phyloP scores from a whole-genome alignment of 2,329 filamentous ascomycete species.

The Curvularia sp. region DNA sequence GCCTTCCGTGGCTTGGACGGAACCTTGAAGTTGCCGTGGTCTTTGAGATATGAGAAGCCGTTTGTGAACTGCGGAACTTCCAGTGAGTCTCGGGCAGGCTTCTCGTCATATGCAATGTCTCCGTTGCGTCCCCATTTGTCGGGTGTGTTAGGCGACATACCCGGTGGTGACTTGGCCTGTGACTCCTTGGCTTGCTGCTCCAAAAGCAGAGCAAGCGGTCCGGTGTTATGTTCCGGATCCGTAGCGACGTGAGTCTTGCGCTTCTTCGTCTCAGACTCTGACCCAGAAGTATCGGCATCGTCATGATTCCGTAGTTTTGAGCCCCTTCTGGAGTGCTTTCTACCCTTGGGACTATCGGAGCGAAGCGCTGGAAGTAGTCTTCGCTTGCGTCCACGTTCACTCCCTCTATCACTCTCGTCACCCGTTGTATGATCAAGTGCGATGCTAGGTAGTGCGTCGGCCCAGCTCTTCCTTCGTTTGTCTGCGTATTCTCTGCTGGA shows the following conservation, averaged over 20 bases:
- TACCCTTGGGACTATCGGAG: constrained; percentile 43
- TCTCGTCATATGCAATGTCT: constrained; percentile 28
- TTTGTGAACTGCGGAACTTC: constrained; percentile 34
- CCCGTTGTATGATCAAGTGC: constrained; percentile 39
- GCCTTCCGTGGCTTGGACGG: constrained; percentile 31
- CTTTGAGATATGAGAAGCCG: constrained; percentile 28
- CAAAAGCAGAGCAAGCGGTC: constrained; percentile 57
- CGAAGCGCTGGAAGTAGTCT: constrained; percentile 43
- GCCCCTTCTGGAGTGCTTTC: constrained; percentile 40
- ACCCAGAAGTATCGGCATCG: constrained; percentile 45
- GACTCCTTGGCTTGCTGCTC: constrained; percentile 53
- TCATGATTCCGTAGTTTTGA: constrained; percentile 39
- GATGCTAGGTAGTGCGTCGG: constrained; percentile 39
- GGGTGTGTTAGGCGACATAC: constrained; percentile 54
- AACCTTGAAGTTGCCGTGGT: constrained; percentile 30
- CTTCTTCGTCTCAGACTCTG: constrained; percentile 59
- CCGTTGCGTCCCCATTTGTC: constrained; percentile 49
- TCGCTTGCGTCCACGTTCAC: constrained; percentile 49
- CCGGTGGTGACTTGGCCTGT: constrained; percentile 46
- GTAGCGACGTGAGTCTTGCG: constrained; percentile 60
- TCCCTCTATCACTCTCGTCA: constrained; percentile 49
- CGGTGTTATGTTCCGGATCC: constrained; percentile 54
- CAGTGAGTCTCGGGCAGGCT: constrained; percentile 32
- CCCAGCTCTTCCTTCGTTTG: constrained; percentile 45
- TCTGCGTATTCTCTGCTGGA: constrained; percentile 46